Conservation (phyloP, 2,329 filamentous ascomycete genomes). For the Claviceps spartinae region DNA sequence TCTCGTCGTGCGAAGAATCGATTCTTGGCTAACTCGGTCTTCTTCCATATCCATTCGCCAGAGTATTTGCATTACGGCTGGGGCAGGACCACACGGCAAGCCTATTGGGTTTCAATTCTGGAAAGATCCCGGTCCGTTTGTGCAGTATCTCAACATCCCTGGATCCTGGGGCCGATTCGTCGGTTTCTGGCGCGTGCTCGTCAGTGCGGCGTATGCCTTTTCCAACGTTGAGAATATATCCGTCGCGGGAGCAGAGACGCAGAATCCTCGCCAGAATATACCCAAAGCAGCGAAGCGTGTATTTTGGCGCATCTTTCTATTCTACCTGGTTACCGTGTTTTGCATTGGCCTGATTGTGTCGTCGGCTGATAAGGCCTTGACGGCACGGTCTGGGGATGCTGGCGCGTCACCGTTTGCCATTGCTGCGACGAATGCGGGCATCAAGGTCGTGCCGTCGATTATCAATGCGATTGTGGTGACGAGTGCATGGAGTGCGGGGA, state of each 20-base stretch:
- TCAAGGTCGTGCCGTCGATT: slow-evolving; percentile 35
- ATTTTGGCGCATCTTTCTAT: slow-evolving; percentile 39
- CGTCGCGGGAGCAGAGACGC: slow-evolving; percentile 30
- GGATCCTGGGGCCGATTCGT: slow-evolving; percentile 39
- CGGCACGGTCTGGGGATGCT: slow-evolving; percentile 23
- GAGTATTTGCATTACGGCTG: slow-evolving; percentile 6
- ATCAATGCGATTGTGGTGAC: slow-evolving; percentile 35
- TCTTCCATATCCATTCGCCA: neutral
- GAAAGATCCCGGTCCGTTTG: slow-evolving; percentile 41
- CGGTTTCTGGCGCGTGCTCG: slow-evolving; percentile 21
- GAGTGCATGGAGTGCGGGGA: slow-evolving; percentile 10
- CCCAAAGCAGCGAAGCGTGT: slow-evolving; percentile 39
- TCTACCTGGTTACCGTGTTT: slow-evolving; percentile 39
- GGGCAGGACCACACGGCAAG: slow-evolving; percentile 23
- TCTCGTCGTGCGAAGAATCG: neutral
- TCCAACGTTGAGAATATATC: slow-evolving; percentile 39
- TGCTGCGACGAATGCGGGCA: slow-evolving; percentile 35
- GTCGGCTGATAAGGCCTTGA: slow-evolving; percentile 20
- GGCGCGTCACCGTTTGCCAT: slow-evolving; percentile 35
- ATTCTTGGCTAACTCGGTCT: neutral
- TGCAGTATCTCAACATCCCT: slow-evolving; percentile 30
- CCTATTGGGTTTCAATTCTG: slow-evolving; percentile 50
- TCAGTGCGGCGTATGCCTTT: slow-evolving; percentile 30
- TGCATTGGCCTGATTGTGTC: slow-evolving; percentile 36
- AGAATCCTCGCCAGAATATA: slow-evolving; percentile 33